Evolutionary conservation across 306 rosid genomes (phyloP), one percentile per base, ranked within the genome.

Genomic region (Oxytropis ochrocephala): DNA sequence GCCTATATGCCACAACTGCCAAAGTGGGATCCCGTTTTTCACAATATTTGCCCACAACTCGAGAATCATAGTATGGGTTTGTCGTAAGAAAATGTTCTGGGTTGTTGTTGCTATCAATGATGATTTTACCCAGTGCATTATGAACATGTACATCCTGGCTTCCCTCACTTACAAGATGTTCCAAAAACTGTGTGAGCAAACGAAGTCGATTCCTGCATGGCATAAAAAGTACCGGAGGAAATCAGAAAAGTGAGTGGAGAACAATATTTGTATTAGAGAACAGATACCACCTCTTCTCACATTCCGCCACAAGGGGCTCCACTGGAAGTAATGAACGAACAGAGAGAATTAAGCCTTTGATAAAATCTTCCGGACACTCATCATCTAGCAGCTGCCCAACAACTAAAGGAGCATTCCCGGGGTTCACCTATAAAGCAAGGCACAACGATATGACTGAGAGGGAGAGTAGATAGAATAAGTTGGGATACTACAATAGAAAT

Each of bases 121-220:
- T 95, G 68, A 95, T 95, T 89, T 95, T 95, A 73, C 99, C 99
- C 82, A 95, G 77, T 17, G 99, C 99, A 65, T 95, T 95, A 63
- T 95, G 99, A 46, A 95, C 97, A 79, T 95, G 99, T 50, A 91
- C 97, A 69, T 95, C 99, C 79, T 91, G 99, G 91, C 99, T 95
- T 81, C 99, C 99, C 85, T 95, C 99, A 50, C 97, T 91, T 84
- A 95, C 99, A 18, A 95, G 95, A 89, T 95, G 97, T 84, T 95
- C 99, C 85, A 95, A 81, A 80, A 95, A 95, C 74, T 95, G 99
- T 30, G 97, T 84, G 67, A 95, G 99, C 58, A 95, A 79, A 29
- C 99, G 96, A 78, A 95, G 94, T 17, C 97, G 99, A 49, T 95
- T 95, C 88, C 99, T 95, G 76, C n/a, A 79, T 16, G 8, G 73